These are phyloP conservation scores for Coprinopsis cinerea DNA, from an alignment of 768 basidiomycete species.

Conservation along the genomic window DNA sequence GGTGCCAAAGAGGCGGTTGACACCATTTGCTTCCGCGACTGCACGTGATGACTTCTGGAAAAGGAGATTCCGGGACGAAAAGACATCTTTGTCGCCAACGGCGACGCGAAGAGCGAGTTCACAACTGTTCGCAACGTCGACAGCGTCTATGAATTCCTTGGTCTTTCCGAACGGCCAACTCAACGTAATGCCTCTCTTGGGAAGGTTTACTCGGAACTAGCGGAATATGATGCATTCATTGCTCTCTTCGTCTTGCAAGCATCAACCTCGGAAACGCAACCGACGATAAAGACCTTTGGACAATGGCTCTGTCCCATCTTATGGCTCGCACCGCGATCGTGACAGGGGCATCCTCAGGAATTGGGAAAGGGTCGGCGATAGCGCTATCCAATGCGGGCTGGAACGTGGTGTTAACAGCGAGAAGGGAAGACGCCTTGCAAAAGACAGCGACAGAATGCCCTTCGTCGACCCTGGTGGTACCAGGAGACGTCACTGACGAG, in stretches of 20 bases:
- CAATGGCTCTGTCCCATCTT: constrained; percentile 4
- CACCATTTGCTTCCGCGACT: too few relatives aligned
- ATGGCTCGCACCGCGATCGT: constrained; percentile 28
- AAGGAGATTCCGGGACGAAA: too few relatives aligned
- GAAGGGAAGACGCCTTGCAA: constrained; percentile 50
- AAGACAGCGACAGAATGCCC: constrained; percentile 47
- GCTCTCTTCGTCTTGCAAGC: not conserved
- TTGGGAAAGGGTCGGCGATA: constrained; percentile 63
- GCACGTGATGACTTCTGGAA: too few relatives aligned
- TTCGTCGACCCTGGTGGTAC: constrained; percentile 35
- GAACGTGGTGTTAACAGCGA: constrained; percentile 60
- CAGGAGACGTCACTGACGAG: constrained; percentile 65
- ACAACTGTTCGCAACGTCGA: too few relatives aligned
- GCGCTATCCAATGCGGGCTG: constrained; percentile 67
- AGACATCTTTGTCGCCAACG: too few relatives aligned
- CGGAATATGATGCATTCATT: too few relatives aligned
- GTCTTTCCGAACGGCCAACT: too few relatives aligned
- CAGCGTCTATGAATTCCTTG: too few relatives aligned
- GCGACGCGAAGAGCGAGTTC: too few relatives aligned
- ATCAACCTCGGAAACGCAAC: not conserved
- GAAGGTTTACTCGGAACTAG: too few relatives aligned
- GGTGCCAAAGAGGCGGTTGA: too few relatives aligned
- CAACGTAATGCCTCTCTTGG: too few relatives aligned
- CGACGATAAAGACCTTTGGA: not conserved
- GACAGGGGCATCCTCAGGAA: constrained; percentile 56